Percentiles rank a stretch among this genome's conserved stretches.
Evolutionary conservation across 768 basidiomycete genomes (phyloP).

Genomic region (Rhodocollybia butyracea): DNA sequence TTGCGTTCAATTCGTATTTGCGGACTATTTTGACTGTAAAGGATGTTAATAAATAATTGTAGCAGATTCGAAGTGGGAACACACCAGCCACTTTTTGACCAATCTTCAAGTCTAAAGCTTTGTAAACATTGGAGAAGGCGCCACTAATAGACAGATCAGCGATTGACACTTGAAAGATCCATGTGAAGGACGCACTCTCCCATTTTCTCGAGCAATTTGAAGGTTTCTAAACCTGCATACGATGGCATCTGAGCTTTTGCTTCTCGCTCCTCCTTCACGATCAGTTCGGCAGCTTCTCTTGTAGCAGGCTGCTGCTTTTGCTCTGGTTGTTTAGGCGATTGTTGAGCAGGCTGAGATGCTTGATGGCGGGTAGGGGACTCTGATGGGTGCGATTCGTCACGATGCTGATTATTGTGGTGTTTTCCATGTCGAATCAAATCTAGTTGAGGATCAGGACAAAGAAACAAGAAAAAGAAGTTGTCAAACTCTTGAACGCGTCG

Average conservation of each 20-base stretch:
- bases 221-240: conserved; percentile 83
- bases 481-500: conserved; percentile 84
- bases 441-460: conserved; percentile 24
- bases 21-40: conserved; percentile 86
- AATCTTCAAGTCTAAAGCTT: conserved; percentile 63
- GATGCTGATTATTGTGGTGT: conserved; percentile 40
- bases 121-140: conserved; percentile 82
- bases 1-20: conserved; percentile 86
- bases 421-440: conserved; percentile 85
- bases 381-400: conserved; percentile 21
- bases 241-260: conserved; percentile 76
- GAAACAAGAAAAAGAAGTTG: conserved; percentile 14
- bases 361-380: conserved; percentile 7
- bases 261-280: conserved; percentile 74
- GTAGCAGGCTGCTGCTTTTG: conserved; percentile 17
- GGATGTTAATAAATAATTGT: conserved; percentile 16
- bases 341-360: conserved; percentile 19
- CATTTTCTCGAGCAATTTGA: conserved; percentile 79
- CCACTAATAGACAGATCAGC: conserved; percentile 37
- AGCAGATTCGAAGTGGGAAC: conserved; percentile 20
- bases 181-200: conserved; percentile 79
- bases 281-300: conserved; percentile 54
- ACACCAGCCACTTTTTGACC: conserved; percentile 81
- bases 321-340: conserved; percentile 15
- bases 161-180: conserved; percentile 14